Evolutionary conservation across 2,329 filamentous ascomycete species (phyloP).

Genomic region (Hypoxylon sp.): DNA sequence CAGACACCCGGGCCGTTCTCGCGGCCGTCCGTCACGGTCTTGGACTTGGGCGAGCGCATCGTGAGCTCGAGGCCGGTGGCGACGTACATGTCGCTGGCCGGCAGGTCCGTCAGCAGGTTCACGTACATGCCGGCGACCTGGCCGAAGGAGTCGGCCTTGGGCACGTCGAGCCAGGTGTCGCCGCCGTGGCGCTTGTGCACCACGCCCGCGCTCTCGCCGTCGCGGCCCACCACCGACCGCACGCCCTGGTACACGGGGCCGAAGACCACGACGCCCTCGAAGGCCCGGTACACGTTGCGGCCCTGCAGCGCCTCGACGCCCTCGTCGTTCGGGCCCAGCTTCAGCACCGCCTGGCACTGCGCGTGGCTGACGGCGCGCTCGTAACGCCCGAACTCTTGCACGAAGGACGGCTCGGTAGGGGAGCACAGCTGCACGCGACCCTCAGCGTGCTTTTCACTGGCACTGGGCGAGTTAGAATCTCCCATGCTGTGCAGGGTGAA

Average conservation of each 20-base stretch:
- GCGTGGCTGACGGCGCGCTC: slow-evolving; percentile 45
- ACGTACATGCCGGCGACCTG: slow-evolving; percentile 50
- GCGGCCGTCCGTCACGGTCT: not conserved
- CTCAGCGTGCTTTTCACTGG: slow-evolving; percentile 24
- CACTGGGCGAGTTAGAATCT: too few species aligned
- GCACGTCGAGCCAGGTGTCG: slow-evolving; percentile 37
- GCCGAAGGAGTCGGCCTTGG: slow-evolving; percentile 45
- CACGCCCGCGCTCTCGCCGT: slow-evolving; percentile 41
- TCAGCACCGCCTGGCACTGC: slow-evolving; percentile 42
- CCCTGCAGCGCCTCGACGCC: slow-evolving; percentile 46
- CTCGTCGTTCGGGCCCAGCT: slow-evolving; percentile 24
- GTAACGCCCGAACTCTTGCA: slow-evolving; percentile 34
- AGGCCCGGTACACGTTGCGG: slow-evolving; percentile 48
- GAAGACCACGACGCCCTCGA: slow-evolving; percentile 48
- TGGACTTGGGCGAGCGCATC: slow-evolving; percentile 44
- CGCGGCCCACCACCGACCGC: slow-evolving; percentile 38
- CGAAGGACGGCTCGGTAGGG: slow-evolving; percentile 5
- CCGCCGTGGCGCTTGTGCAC: slow-evolving; percentile 32
- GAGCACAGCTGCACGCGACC: slow-evolving; percentile 23
- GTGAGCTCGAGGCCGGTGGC: slow-evolving; percentile 43
- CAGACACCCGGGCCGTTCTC: slow-evolving; percentile 32
- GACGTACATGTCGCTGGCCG: slow-evolving; percentile 45
- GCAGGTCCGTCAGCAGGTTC: slow-evolving; percentile 47
- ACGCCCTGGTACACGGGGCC: slow-evolving; percentile 44
- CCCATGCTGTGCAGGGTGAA: not conserved